Evolutionary conservation across 2,329 filamentous ascomycete genomes (phyloP).

Genomic region (Aspergillus viridinutans): DNA sequence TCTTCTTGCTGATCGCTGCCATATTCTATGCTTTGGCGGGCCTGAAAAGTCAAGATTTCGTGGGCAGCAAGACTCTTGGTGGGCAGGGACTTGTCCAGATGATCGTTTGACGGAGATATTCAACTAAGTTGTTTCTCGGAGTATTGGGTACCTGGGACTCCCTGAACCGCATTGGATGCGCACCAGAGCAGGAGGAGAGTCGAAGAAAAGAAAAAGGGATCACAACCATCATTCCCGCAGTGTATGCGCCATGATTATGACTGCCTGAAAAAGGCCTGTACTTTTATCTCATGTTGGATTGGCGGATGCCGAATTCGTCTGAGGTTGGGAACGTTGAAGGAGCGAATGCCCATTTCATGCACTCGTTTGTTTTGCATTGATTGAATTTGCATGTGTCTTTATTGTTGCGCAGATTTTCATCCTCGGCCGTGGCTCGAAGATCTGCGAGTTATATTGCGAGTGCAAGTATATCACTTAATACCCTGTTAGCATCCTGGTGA

Average conservation of each 20-base stretch:
- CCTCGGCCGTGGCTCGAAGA: neutral
- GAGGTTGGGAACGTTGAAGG: conserved; percentile 3
- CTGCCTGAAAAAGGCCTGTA: conserved; percentile 15
- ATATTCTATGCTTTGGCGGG: conserved; percentile 64
- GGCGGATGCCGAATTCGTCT: neutral
- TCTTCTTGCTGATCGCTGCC: conserved; percentile 72
- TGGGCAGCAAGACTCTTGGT: conserved; percentile 84
- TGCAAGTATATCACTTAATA: conserved; percentile 14
- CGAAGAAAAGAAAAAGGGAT: neutral
- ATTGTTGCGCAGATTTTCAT: neutral
- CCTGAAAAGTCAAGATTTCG: conserved; percentile 44
- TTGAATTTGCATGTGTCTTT: neutral
- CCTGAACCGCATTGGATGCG: neutral
- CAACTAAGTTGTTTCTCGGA: neutral
- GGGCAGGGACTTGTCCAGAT: conserved; percentile 93
- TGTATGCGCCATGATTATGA: conserved; percentile 20
- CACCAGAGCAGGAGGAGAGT: neutral
- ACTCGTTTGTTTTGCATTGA: neutral
- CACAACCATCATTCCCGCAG: conserved; percentile 9
- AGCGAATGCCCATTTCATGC: neutral
- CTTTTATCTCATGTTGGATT: conserved; percentile 14
- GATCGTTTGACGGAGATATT: conserved; percentile 64
- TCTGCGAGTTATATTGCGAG: conserved; percentile 5
- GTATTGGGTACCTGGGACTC: neutral
- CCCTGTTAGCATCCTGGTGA: conserved; percentile 17